phyloP scores from a whole-genome alignment of 1,139 yeast species.

The Candida gigantensis region DNA sequence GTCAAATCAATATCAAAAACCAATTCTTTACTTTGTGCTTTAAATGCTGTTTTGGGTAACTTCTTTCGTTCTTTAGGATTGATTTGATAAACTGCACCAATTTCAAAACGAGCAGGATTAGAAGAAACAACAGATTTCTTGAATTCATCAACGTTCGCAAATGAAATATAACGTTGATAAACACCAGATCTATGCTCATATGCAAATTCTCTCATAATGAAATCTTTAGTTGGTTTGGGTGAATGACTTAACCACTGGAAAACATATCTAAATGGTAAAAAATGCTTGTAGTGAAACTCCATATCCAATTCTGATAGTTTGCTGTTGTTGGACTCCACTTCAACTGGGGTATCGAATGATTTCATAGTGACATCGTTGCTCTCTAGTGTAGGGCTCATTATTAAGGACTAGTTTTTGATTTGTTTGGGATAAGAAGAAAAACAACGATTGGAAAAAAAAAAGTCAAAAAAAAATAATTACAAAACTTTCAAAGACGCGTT shows the following conservation, averaged over 20 bases:
- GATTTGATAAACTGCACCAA: conserved; percentile 88
- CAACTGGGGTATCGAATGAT: conserved; percentile 6
- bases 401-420: too few species aligned
- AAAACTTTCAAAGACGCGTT: conserved; percentile 1
- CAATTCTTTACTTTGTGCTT: conserved; percentile 80
- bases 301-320: conserved; percentile 67
- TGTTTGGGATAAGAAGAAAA: background rate
- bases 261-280: conserved; percentile 70
- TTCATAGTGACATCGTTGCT: conserved; percentile 6
- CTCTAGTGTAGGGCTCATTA: conserved; percentile 5
- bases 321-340: conserved; percentile 16
- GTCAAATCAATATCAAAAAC: conserved; percentile 98
- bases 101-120: conserved; percentile 89
- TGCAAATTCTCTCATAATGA: conserved; percentile 91
- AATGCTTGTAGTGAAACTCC: conserved; percentile 70
- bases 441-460: background rate
- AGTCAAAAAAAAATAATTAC: background rate
- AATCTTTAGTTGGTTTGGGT: conserved; percentile 66
- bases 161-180: conserved; percentile 88
- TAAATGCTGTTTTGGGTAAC: conserved; percentile 76
- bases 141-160: conserved; percentile 65
- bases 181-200: conserved; percentile 84
- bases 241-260: conserved; percentile 92
- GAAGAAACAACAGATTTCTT: conserved; percentile 69
- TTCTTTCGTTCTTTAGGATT: conserved; percentile 84